phyloP scores from a whole-genome alignment of 148 eudicot genomes.

The Spergularia bocconei region DNA sequence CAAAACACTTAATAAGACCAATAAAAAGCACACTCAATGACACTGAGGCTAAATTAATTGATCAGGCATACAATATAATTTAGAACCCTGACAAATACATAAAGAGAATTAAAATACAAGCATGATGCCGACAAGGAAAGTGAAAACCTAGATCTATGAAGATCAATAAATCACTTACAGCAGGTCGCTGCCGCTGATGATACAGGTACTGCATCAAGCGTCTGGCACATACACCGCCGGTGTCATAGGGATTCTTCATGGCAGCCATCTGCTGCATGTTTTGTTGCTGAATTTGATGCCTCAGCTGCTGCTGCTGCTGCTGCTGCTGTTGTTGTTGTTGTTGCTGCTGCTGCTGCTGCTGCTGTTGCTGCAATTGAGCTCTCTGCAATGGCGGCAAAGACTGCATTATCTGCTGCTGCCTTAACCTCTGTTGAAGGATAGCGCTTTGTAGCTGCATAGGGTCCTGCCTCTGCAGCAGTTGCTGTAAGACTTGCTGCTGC shows the following conservation, averaged over 20 bases:
- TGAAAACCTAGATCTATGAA: neutral
- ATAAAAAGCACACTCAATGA: neutral
- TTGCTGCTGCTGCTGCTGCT: conserved; percentile 45
- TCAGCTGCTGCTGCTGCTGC: conserved; percentile 47
- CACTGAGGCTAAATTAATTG: neutral
- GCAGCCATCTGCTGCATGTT: conserved; percentile 57
- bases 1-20: neutral
- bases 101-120: neutral
- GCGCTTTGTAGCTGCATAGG: conserved; percentile 68
- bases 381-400: conserved; percentile 66
- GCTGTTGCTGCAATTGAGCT: conserved; percentile 63
- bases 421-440: conserved; percentile 66
- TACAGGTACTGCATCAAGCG: conserved; percentile 87
- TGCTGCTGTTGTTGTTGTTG: conserved; percentile 52
- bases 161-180: conserved; percentile 46
- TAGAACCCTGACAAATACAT: neutral
- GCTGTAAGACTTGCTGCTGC: conserved; percentile 73
- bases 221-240: conserved; percentile 81
- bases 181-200: conserved; percentile 82
- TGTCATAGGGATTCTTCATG: conserved; percentile 65
- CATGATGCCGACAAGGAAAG: neutral
- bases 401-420: conserved; percentile 73
- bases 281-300: conserved; percentile 75
- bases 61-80: neutral
- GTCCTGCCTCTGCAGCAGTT: conserved; percentile 72